Evolutionary conservation across 257 asterid species (phyloP).

Genomic region (Primulina huaijiensis): DNA sequence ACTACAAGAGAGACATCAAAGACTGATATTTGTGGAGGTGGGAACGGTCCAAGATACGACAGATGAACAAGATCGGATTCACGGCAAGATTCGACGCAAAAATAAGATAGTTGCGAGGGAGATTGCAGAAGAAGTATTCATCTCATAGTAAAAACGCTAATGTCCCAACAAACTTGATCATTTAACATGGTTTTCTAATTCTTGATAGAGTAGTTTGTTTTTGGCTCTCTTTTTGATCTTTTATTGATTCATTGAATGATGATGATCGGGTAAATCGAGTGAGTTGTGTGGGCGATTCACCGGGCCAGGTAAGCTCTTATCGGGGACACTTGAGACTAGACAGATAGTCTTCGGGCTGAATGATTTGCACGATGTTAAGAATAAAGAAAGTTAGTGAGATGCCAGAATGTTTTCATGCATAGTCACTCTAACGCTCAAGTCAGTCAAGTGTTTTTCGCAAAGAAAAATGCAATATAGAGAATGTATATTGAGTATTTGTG

Average conservation of each 20-base stretch:
- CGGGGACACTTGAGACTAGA: no score
- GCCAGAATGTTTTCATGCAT: no score
- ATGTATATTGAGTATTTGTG: no score
- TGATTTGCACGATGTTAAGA: no score
- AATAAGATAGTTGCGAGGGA: constrained; percentile 69
- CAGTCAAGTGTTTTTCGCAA: no score
- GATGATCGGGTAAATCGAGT: no score
- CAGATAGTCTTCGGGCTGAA: no score
- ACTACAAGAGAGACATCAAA: constrained; percentile 66
- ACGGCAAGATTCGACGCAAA: constrained; percentile 89
- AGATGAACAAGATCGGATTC: constrained; percentile 76
- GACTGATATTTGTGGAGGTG: constrained; percentile 87
- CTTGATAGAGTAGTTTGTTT: neutral
- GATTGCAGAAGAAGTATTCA: constrained; percentile 62
- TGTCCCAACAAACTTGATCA: constrained; percentile 16
- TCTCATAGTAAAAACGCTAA: constrained; percentile 22
- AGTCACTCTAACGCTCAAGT: no score
- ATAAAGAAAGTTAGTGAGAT: no score
- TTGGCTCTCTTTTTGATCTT: neutral
- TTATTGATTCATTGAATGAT: neutral
- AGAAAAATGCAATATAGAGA: no score
- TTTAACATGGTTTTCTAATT: neutral
- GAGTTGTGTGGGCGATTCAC: no score
- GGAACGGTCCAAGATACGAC: constrained; percentile 71
- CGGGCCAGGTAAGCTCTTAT: no score